Evolutionary conservation across 1,139 yeast species (phyloP).

Genomic region (Citeromyces siamensis): DNA sequence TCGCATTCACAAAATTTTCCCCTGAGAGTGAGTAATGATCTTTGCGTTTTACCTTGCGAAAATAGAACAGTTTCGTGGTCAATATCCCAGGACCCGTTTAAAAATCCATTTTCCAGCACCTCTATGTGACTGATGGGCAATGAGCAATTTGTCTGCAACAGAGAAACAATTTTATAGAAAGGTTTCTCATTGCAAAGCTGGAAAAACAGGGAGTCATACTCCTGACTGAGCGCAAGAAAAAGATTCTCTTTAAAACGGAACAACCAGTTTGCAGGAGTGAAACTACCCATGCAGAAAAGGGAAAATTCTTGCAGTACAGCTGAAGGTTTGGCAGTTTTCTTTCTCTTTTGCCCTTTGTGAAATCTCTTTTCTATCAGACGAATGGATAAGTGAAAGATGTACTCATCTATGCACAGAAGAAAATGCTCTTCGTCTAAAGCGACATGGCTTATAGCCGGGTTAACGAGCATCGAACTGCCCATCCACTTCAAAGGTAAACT

Average conservation of each 20-base stretch:
- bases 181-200: background rate
- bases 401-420: background rate
- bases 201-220: background rate
- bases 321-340: background rate
- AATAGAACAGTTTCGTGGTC: background rate
- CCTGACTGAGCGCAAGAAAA: background rate
- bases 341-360: background rate
- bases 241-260: background rate
- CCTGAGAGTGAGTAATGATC: background rate
- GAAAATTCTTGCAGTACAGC: background rate
- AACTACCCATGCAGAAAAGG: background rate
- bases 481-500: too few species aligned
- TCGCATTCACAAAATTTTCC: background rate
- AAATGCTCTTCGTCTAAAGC: background rate
- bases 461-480: too few species aligned
- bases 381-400: background rate
- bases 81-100: background rate
- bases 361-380: background rate
- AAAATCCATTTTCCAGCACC: background rate
- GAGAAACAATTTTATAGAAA: background rate
- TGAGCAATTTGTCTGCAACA: background rate
- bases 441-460: background rate
- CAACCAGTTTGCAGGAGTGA: background rate
- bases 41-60: background rate
- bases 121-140: background rate